Conservation (phyloP, 1,284 basidiomycete species). For the Cryptococcus sp. region DNA sequence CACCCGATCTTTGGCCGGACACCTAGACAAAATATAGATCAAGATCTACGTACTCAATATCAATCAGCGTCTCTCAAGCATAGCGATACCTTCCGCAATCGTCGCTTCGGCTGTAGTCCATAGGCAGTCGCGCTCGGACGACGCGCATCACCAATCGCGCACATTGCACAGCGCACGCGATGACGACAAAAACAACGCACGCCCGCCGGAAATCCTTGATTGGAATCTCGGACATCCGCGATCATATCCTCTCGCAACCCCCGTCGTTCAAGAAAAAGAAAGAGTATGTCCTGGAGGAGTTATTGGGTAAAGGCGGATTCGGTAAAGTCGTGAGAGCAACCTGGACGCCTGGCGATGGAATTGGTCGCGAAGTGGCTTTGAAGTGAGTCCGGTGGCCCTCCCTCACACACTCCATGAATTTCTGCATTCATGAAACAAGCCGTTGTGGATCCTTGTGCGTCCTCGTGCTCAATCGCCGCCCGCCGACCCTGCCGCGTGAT, state of each 20-base stretch:
- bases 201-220: conserved; percentile 5
- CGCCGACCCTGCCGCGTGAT: not conserved
- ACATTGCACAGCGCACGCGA: too few relatives aligned
- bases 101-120: too few relatives aligned
- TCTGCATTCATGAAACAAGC: not conserved
- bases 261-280: conserved; percentile 82
- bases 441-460: not conserved
- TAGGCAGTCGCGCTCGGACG: too few relatives aligned
- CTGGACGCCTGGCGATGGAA: conserved; percentile 57
- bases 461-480: not conserved
- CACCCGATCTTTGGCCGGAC: too few relatives aligned
- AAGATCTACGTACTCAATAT: too few relatives aligned
- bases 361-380: conserved; percentile 74
- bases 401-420: not conserved
- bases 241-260: conserved; percentile 70
- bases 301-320: conserved; percentile 78
- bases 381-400: conserved; percentile 37
- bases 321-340: conserved; percentile 71
- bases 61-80: too few relatives aligned
- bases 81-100: too few relatives aligned
- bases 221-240: conserved; percentile 39
- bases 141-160: too few relatives aligned
- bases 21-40: too few relatives aligned
- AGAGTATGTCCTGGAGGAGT: conserved; percentile 50
- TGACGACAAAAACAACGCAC: not conserved